Base-by-base conservation (phyloP, 2,329 filamentous ascomycete genomes). In the Penicillium sp. region DNA sequence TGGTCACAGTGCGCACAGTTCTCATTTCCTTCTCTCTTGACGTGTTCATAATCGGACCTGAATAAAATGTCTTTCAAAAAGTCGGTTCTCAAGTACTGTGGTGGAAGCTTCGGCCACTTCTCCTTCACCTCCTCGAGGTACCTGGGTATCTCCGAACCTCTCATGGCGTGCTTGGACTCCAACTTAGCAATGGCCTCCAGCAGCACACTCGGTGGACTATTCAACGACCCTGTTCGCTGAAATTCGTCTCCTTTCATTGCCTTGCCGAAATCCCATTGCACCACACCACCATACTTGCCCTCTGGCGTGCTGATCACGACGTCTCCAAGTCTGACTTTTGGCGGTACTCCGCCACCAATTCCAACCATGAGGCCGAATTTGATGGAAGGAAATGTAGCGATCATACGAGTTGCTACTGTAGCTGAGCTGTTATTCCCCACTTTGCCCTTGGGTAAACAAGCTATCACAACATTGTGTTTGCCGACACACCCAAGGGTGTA, bases 321-420 rank as follows among this genome's bases (percentile, higher is more conserved):
- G n/a, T 57, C 55, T 8, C 55, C 55, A 24, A 57, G 49, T 35
- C 55, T 47, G 6, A 48, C 35, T 7, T 43, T 48, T 1, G 55
- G 43, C 16, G 60, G 62, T 5, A 57, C 40, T 1, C 62, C 62
- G 1, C 59, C 61, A 5, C 69, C 74, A 48, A 78, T 73, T 21
- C 75, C 76, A 1, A 78, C 73, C 68, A 79, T 71, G 1, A 79
- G 62, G 2, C 68, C 68, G 45, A 74, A 59, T 26, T 58, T 48
- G 12, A 70, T 20, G 9, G 64, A 64, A 1, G 66, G 42, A 56
- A 75, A 48, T 12, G 59, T 65, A 12, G 58, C 43, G 6, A 63
- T 20, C 64, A 66, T 68, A 52, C 72, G 60, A 14, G 61, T 59
- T 3, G 65, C 64, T 1, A 73, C 66, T 2, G 53, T 60, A 7